These are phyloP conservation scores for Stygiomarasmius scandens DNA, from an alignment of 1,284 basidiomycete genomes.

Conservation along the genomic window DNA sequence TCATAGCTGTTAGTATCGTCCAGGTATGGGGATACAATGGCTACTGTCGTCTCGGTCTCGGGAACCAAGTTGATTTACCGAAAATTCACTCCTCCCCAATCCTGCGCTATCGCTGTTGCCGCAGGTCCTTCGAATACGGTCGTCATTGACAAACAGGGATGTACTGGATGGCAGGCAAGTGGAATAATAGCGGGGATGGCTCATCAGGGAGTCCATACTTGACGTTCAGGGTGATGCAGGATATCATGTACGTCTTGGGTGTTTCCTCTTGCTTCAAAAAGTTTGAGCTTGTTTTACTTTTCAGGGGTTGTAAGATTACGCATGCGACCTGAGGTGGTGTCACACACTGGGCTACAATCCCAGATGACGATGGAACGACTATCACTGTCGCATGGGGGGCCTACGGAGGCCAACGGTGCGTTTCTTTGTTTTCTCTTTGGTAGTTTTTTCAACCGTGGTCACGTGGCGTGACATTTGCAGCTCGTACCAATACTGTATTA, in stretches of 20 bases:
- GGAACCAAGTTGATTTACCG: slow-evolving; percentile 82
- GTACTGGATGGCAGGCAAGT: slow-evolving; percentile 86
- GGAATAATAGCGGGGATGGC: slow-evolving; percentile 27
- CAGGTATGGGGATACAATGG: slow-evolving; percentile 90
- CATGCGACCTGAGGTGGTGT: slow-evolving; percentile 81
- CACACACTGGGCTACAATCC: slow-evolving; percentile 83
- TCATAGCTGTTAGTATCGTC: slow-evolving; percentile 50
- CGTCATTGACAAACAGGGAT: slow-evolving; percentile 84
- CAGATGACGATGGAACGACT: slow-evolving; percentile 67
- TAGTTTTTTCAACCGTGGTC: neutral
- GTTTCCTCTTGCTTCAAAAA: slow-evolving; percentile 29
- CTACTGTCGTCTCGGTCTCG: slow-evolving; percentile 80
- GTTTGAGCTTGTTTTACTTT: slow-evolving; percentile 81
- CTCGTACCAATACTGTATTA: too few relatives aligned
- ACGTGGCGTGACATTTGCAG: too few relatives aligned
- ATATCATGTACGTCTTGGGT: slow-evolving; percentile 44
- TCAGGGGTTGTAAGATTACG: slow-evolving; percentile 76
- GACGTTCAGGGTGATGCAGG: slow-evolving; percentile 75
- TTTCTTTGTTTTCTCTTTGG: neutral
- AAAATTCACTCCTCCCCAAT: slow-evolving; percentile 25
- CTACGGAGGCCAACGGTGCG: slow-evolving; percentile 81
- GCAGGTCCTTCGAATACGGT: slow-evolving; percentile 85
- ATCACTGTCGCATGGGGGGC: slow-evolving; percentile 89
- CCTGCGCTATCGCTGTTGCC: slow-evolving; percentile 60
- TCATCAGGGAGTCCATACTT: neutral